Percentiles rank a stretch among this genome's conserved stretches.
Conservation (phyloP, 208 protist genomes). For the Naegleria lovaniensis region DNA sequence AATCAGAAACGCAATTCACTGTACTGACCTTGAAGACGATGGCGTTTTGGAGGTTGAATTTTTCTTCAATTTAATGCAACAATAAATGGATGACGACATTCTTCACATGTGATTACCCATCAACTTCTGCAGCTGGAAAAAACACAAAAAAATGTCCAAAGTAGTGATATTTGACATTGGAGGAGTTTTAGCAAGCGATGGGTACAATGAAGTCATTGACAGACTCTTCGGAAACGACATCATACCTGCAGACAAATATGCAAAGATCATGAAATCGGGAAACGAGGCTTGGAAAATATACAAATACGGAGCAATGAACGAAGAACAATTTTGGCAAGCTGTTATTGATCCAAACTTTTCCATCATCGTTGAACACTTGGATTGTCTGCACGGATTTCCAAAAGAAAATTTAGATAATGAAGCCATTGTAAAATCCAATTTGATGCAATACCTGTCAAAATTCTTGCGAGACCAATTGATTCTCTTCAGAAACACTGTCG, state of each 20-base stretch:
- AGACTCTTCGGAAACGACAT: background rate
- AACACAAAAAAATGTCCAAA: background rate
- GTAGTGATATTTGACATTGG: background rate
- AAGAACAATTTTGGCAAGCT: background rate
- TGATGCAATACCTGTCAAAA: background rate
- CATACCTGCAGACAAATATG: background rate
- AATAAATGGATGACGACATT: background rate
- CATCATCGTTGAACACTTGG: background rate
- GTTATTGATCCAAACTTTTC: background rate
- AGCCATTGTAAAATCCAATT: background rate
- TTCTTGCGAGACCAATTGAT: background rate
- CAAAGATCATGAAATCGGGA: background rate
- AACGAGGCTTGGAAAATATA: background rate
- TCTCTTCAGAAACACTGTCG: background rate
- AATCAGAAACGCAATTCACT: conserved; percentile 81
- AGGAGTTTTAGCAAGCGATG: background rate
- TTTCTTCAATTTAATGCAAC: conserved; percentile 13
- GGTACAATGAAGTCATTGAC: background rate
- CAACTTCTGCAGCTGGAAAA: background rate
- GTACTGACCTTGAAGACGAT: conserved; percentile 91
- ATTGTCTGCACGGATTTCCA: background rate
- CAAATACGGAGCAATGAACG: background rate
- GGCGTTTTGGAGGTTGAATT: conserved; percentile 69
- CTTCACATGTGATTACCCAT: background rate
- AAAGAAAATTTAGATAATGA: background rate